A percentile compares a stretch with the other conserved stretches of the same genome.
Evolutionary conservation across 129 eudicot genomes (phyloP).

Genomic region (Ambrosia artemisiifolia): DNA sequence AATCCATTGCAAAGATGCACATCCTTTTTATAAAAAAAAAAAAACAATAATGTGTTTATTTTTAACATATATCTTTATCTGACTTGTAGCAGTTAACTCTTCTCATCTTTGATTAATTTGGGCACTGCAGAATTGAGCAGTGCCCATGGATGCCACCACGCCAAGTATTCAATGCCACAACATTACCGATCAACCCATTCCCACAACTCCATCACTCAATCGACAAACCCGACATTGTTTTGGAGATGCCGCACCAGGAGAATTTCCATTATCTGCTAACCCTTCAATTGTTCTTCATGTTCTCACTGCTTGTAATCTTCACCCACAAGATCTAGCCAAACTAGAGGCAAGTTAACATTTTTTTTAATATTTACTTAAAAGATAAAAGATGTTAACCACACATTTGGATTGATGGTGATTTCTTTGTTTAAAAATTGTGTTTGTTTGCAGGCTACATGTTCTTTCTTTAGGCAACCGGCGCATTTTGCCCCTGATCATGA

Average conservation of each 20-base stretch:
- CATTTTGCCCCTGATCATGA: slow-evolving; percentile 82
- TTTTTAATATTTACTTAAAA: background rate
- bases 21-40: too few relatives aligned
- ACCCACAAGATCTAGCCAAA: slow-evolving; percentile 88
- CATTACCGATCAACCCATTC: slow-evolving; percentile 63
- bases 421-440: slow-evolving; percentile 27
- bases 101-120: slow-evolving; percentile 48
- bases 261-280: slow-evolving; percentile 88
- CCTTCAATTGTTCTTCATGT: slow-evolving; percentile 96
- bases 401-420: slow-evolving; percentile 86
- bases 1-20: background rate
- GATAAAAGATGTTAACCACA: too few relatives aligned
- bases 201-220: slow-evolving; percentile 44
- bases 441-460: slow-evolving; percentile 85
- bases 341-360: slow-evolving; percentile 82
- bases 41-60: slow-evolving; percentile 25
- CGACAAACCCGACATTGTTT: slow-evolving; percentile 84
- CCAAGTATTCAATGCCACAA: slow-evolving; percentile 61
- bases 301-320: slow-evolving; percentile 83
- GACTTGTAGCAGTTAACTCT: slow-evolving; percentile 39
- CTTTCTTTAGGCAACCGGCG: slow-evolving; percentile 96
- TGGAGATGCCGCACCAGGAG: slow-evolving; percentile 82
- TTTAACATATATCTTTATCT: slow-evolving; percentile 31
- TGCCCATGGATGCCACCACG: slow-evolving; percentile 99
- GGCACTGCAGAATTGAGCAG: slow-evolving; percentile 87